Percentiles rank a stretch among this genome's conserved stretches.
Evolutionary conservation across 345 rosid species (phyloP).

Genomic region (Eutrema japonicum): DNA sequence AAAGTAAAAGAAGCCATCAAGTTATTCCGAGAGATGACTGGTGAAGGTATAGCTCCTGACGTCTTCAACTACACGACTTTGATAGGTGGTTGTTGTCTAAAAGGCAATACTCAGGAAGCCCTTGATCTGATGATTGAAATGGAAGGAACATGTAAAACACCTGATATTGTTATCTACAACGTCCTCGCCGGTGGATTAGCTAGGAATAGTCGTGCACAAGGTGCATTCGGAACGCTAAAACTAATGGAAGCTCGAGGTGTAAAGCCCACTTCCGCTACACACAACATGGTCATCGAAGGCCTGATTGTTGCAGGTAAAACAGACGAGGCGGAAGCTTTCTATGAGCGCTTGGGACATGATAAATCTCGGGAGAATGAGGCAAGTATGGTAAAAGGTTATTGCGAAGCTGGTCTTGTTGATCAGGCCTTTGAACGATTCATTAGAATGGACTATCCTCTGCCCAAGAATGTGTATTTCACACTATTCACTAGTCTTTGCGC

Average conservation of each 20-base stretch:
- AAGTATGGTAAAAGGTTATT: conserved; percentile 62
- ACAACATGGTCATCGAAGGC: conserved; percentile 69
- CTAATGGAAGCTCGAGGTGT: conserved; percentile 53
- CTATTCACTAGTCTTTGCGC: conserved; percentile 53
- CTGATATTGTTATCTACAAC: conserved; percentile 59
- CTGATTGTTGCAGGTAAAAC: conserved; percentile 63
- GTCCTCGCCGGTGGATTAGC: conserved; percentile 66
- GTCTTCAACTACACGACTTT: conserved; percentile 70
- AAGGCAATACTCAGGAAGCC: conserved; percentile 52
- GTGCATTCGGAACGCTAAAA: conserved; percentile 43
- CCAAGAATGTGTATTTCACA: conserved; percentile 55
- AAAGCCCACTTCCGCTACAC: conserved; percentile 51
- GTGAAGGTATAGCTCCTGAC: conserved; percentile 54
- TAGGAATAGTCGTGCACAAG: conserved; percentile 50
- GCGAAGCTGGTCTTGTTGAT: conserved; percentile 48
- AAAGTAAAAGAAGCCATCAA: conserved; percentile 57
- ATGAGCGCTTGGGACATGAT: conserved; percentile 47
- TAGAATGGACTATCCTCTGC: conserved; percentile 45
- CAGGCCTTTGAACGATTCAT: conserved; percentile 57
- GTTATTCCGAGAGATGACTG: conserved; percentile 63
- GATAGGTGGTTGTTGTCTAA: conserved; percentile 61
- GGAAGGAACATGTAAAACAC: conserved; percentile 49
- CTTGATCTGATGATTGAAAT: conserved; percentile 55
- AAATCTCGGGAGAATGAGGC: conserved; percentile 45
- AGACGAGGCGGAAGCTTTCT: conserved; percentile 61